Base-by-base conservation (phyloP, 1,284 basidiomycete genomes). In the Rhodotorula sp. region DNA sequence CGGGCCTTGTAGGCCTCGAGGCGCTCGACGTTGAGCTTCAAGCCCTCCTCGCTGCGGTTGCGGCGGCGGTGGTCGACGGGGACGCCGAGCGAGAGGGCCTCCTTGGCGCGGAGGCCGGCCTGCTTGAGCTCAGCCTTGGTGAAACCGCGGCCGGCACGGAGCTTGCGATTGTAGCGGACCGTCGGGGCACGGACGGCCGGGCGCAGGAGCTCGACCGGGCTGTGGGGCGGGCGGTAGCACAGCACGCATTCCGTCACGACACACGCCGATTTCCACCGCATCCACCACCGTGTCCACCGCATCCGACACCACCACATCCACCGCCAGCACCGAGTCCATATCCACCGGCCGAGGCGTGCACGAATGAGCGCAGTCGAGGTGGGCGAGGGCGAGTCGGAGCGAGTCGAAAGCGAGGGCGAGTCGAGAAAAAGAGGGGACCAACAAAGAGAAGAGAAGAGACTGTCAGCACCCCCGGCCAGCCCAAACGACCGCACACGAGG, bases 71-170 rank as follows among this genome's bases (percentile, higher is more conserved):
- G 94, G 84, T 99, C 95, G 77, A 98, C 93, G 75, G 93, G 89
- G 80, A 99, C 92, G 75, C 95, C 95, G 79, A 99, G 84, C 79
- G 91, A 88, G 74, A 89, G 87, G 56, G 96, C 96, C 84, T 94
- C 89, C 86, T 97, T 98, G 84, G 87, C 89, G 79, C 90, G 89
- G 81, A 99, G 87, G 71, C 96, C 96, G 75, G 95, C 96, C 81
- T 91, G 92, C 87, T 95, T 97, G 82, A 99, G 87, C 84, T 99
- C 95, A 72, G 88, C 87, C 67, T 93, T 83, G 76, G 95, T 95
- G 87, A 99, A 99, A 75, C 95, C 95, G 79, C 94, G 92, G 75
- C 95, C 95, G 83, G 95, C 92, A 78, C 95, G 92, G 80, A 99
- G 82, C 84, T 97, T 96, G 84, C 91, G 89, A 88, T 99, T 99